A percentile compares a stretch with the other conserved stretches of the same genome.
These are phyloP conservation scores for Medicago ruthenica DNA, from an alignment of 306 rosid genomes.

Conservation along the genomic window DNA sequence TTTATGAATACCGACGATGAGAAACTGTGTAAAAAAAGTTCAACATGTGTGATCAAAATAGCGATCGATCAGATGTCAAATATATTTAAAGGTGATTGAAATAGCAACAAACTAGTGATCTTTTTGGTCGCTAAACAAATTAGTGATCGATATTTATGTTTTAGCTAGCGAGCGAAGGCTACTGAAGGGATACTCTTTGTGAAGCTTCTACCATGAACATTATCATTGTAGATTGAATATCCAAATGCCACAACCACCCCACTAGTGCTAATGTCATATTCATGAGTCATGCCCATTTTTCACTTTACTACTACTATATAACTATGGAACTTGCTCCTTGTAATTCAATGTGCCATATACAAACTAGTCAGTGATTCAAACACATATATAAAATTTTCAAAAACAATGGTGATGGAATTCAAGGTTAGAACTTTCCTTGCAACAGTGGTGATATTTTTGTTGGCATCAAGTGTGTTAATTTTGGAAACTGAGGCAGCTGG, in stretches of 20 bases:
- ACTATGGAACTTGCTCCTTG: not conserved
- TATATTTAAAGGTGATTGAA: no score
- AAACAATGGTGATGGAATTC: slow-evolving; percentile 18
- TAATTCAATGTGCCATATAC: slow-evolving; percentile 37
- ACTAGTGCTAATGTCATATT: slow-evolving; percentile 35
- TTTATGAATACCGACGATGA: no score
- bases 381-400: not conserved
- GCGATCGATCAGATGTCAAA: no score
- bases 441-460: slow-evolving; percentile 23
- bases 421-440: slow-evolving; percentile 31
- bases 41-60: no score
- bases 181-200: not conserved
- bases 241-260: slow-evolving; percentile 57
- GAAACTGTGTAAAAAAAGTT: no score
- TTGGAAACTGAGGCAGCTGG: slow-evolving; percentile 65
- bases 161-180: not conserved
- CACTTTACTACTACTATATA: slow-evolving; percentile 44
- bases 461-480: slow-evolving; percentile 40
- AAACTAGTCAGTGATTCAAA: not conserved
- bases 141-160: no score
- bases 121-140: no score
- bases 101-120: no score
- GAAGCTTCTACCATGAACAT: slow-evolving; percentile 5
- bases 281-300: slow-evolving; percentile 13
- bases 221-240: slow-evolving; percentile 50